phyloP scores from a whole-genome alignment of 208 protist genomes.

The Leptomonas pyrrhocoris region DNA sequence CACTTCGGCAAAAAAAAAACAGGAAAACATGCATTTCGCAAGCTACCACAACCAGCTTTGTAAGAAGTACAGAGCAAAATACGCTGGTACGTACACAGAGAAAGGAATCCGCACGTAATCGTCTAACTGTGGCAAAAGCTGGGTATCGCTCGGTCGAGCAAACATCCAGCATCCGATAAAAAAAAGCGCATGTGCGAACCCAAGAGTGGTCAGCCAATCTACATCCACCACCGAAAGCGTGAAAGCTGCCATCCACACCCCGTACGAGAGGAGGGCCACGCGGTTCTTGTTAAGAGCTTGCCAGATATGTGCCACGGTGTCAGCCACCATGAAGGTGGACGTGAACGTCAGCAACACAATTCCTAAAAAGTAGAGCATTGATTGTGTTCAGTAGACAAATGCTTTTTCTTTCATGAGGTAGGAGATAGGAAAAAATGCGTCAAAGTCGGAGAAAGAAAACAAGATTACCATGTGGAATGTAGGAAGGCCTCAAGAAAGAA shows the following conservation, averaged over 20 bases:
- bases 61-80: constrained; percentile 48
- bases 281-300: constrained; percentile 20
- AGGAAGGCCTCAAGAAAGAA: too few species aligned
- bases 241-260: constrained; percentile 41
- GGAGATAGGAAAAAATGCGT: neutral
- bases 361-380: constrained; percentile 28
- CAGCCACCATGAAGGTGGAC: constrained; percentile 77
- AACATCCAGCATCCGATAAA: constrained; percentile 39
- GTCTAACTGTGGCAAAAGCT: neutral
- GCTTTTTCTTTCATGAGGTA: neutral
- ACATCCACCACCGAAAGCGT: constrained; percentile 39
- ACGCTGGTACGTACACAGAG: constrained; percentile 50
- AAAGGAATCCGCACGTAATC: constrained; percentile 68
- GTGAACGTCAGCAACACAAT: constrained; percentile 47
- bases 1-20: neutral
- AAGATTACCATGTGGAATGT: too few species aligned
- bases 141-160: neutral
- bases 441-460: neutral
- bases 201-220: constrained; percentile 51
- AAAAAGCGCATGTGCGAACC: constrained; percentile 34
- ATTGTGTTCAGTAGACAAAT: neutral
- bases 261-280: constrained; percentile 34
- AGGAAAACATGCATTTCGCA: neutral
- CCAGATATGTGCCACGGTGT: constrained; percentile 55
- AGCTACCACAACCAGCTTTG: constrained; percentile 25